Evolutionary conservation across 257 asterid genomes (phyloP).

Genomic region (Plectranthus barbatus): DNA sequence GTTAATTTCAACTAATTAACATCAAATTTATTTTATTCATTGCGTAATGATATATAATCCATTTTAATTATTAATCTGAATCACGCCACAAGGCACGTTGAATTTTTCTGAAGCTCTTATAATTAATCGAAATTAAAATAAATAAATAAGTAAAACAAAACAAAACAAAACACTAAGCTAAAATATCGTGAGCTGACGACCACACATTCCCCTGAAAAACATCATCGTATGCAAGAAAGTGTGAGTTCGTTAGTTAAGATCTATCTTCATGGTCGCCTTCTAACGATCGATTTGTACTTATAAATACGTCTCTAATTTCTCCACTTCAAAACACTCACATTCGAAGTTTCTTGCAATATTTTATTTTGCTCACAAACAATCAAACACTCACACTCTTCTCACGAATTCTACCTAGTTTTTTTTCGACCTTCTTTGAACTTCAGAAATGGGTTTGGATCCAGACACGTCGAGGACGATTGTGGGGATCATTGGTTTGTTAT

Average conservation of each 20-base stretch:
- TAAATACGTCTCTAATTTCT: not conserved
- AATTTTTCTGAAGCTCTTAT: not conserved
- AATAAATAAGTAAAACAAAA: too few species aligned
- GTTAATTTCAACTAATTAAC: too few species aligned
- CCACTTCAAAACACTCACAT: not conserved
- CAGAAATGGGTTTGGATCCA: conserved; percentile 14
- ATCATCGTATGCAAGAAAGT: not conserved
- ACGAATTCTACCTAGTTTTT: too few species aligned
- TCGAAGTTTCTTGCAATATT: too few species aligned
- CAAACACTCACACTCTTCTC: not conserved
- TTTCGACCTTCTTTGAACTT: too few species aligned
- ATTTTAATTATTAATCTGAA: too few species aligned
- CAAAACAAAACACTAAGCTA: not conserved
- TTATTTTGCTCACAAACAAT: too few species aligned
- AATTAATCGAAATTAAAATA: not conserved
- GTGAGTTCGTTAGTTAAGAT: not conserved
- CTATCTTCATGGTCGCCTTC: not conserved
- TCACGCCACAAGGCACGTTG: too few species aligned
- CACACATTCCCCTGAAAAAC: conserved; percentile 1
- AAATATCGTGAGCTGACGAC: not conserved
- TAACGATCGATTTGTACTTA: not conserved
- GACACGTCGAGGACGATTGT: conserved; percentile 28
- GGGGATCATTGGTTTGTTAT: conserved; percentile 45
- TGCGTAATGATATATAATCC: too few species aligned
- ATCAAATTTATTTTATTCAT: too few species aligned